Base-by-base conservation (phyloP, 2,329 filamentous ascomycete species). In the Atkinsonella texensis region DNA sequence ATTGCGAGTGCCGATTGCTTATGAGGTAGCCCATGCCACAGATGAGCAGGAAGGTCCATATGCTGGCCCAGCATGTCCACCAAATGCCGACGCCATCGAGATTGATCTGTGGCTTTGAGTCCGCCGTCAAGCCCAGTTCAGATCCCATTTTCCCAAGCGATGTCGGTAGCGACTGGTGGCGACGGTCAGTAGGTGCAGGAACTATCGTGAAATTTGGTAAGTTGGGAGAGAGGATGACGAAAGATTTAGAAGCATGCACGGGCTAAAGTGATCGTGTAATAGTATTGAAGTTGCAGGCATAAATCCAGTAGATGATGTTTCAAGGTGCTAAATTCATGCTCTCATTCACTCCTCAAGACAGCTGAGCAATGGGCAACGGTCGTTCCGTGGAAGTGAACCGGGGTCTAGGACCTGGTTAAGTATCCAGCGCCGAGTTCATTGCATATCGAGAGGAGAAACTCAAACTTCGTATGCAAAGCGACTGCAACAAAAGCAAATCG, bases 21-120 rank as follows among this genome's bases (percentile, higher is more conserved):
- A 65, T 62, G 52, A 72, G 66, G 53, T 67, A 73, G 17, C 52
- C 56, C 66, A 72, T 71, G 55, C 68, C 68, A 52, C 52, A 48
- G 52, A 65, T 57, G 20, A 72, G 56, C 11, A 70, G 43, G 18
- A 62, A 23, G 5, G 66, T 70, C 67, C 66, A 70, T 18, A 62
- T 53, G 32, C 54, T 55, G 11, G 60, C 57, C 57, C 64, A 67
- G 49, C 54, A 59, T 38, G 62, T 57, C 62, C 62, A 70, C 58
- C 62, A 70, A 44, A 69, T 61, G 33, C 63, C 64, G 46, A 66
- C 57, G n/a, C 51, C 49, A 49, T 65, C 60, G 17, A 66, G 41
- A n/a, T 46, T 50, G 3, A 56, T 28, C 23, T 54, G 47, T 3
- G 53, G 51, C 50, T 55, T 57, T 5, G 57, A 54, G 42, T 55